Conservation (phyloP, 2,329 filamentous ascomycete genomes). For the Hymenoscyphus infarciens region DNA sequence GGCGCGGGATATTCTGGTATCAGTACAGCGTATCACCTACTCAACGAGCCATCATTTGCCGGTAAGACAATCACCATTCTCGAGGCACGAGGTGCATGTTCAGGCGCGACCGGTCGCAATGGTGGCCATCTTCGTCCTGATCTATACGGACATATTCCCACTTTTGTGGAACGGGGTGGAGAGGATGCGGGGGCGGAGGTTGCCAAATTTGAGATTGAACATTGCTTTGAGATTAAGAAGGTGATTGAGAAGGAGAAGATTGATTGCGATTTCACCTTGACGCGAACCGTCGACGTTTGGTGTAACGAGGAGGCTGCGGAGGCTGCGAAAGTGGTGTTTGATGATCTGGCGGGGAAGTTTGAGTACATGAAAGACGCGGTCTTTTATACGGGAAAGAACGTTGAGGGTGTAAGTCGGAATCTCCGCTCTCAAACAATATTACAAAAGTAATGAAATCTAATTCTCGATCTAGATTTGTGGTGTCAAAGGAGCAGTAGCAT, state of each 20-base stretch:
- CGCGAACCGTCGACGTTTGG: conserved; percentile 39
- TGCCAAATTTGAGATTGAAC: conserved; percentile 39
- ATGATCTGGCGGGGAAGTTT: conserved; percentile 10
- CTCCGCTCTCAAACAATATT: not conserved
- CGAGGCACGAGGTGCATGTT: conserved; percentile 73
- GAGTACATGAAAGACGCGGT: conserved; percentile 10
- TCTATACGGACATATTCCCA: conserved; percentile 39
- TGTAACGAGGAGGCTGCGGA: conserved; percentile 32
- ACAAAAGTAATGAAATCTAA: not conserved
- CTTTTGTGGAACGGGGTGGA: conserved; percentile 35
- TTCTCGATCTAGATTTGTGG: conserved; percentile 20
- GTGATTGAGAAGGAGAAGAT: conserved; percentile 40
- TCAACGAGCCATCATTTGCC: conserved; percentile 7
- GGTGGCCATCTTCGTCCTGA: conserved; percentile 43
- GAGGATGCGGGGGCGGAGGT: conserved; percentile 38
- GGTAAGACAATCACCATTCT: conserved; percentile 43
- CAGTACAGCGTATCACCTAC: conserved; percentile 21
- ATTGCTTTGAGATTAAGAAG: conserved; percentile 38
- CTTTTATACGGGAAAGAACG: conserved; percentile 4
- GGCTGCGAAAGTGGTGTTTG: conserved; percentile 16
- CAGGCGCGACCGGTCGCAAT: conserved; percentile 68
- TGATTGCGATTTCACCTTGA: conserved; percentile 42
- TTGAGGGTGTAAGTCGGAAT: conserved; percentile 7
- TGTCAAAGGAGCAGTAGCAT: conserved; percentile 24
- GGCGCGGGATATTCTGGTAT: conserved; percentile 28